Base-by-base conservation (phyloP, 345 rosid species). In the Ceriops zippeliana region DNA sequence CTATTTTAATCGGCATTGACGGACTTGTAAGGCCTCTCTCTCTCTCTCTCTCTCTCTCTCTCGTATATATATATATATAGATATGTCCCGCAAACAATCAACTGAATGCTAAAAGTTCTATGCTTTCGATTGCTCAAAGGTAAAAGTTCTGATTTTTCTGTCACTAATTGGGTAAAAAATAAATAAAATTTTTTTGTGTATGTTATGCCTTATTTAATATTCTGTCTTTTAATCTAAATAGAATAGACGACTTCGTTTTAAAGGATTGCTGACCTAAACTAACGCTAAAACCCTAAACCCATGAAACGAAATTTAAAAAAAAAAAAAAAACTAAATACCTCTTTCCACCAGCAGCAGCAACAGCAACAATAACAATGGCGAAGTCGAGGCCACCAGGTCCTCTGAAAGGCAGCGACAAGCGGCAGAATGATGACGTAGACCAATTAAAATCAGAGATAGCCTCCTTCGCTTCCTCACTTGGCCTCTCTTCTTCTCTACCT, bases 391-490 rank as follows among this genome's bases (percentile, higher is more conserved):
- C 80, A 16, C 69, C 79, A 58, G 77, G 51, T 30, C n/a, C 66
- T 34, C 21, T 31, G 38, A 30, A 26, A 30, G 69, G 69, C 30
- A 4, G 31, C 7, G 54, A 10, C 60, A 32, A 56, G 21, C 8
- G 19, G 31, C 75, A 20, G 34, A 52, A 70, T 62, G 26, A 24
- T 24, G 86, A 76, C 66, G 21, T 74, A 3, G 85, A 81, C 9
- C 67, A 60, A 17, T 82, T 95, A 70, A 77, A 80, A 65, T 80
- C 92, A 8, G 98, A 95, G 31, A 66, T 95, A 26, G 98, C 96
- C 20, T 83, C 96, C 1, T 87, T 85, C 70, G 89, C 90, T 69
- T 88, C 97, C 31, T 80, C 96, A n/a, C 79, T 95, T 5, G 97
- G 98, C 31, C 75, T 93, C 34, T 28, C 88, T 65, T 80, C 91